Percentiles rank a stretch among this genome's conserved stretches.
Evolutionary conservation across 2,329 filamentous ascomycete genomes (phyloP).

Genomic region (Cladophialophora psammophila): DNA sequence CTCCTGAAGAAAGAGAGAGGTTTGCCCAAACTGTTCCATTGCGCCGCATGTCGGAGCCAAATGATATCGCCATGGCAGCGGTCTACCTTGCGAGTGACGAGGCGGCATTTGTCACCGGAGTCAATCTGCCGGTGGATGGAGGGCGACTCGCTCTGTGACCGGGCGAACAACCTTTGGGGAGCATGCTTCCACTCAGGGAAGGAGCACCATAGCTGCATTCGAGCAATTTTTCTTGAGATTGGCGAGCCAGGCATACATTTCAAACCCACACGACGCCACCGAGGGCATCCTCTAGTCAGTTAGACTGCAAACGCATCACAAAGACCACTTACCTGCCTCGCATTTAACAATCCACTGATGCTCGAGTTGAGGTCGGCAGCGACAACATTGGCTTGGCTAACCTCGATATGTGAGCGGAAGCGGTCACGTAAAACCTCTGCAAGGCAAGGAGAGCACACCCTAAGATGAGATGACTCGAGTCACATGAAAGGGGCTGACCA

Average conservation of each 20-base stretch:
- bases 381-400: not conserved
- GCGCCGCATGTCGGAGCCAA: slow-evolving; percentile 52
- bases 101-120: slow-evolving; percentile 67
- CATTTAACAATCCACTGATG: not conserved
- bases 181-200: not conserved
- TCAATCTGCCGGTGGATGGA: slow-evolving; percentile 53
- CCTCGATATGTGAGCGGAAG: not conserved
- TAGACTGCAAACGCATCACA: not conserved
- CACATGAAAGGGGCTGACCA: not conserved
- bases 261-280: not conserved
- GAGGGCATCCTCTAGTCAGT: not conserved
- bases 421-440: not conserved
- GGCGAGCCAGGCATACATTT: not conserved
- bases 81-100: slow-evolving; percentile 76
- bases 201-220: slow-evolving; percentile 4
- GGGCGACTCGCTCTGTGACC: slow-evolving; percentile 35
- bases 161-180: not conserved
- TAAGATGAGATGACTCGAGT: not conserved
- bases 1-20: slow-evolving; percentile 51
- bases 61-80: slow-evolving; percentile 74
- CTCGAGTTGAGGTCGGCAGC: not conserved
- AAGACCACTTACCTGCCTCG: not conserved
- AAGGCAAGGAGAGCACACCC: not conserved
- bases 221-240: not conserved
- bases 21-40: slow-evolving; percentile 54